A percentile compares a stretch with the other conserved stretches of the same genome.
These are phyloP conservation scores for Nothophytophthora sp. DNA, from an alignment of 352 stramenopile genomes.

Conservation along the genomic window DNA sequence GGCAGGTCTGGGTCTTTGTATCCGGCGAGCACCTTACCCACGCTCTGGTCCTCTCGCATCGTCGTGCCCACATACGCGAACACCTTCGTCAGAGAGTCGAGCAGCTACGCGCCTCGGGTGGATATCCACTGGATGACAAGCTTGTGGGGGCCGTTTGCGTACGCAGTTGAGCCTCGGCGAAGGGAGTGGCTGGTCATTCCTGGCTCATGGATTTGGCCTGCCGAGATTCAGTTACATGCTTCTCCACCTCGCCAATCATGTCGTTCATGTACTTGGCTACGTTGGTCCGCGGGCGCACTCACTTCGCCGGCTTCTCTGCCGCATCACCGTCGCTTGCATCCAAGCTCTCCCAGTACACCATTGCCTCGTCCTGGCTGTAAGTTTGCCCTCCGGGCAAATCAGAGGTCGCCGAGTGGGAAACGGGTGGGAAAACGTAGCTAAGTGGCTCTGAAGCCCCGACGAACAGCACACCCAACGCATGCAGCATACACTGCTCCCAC, in stretches of 20 bases:
- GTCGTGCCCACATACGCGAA: conserved; percentile 2
- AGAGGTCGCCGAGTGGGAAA: not conserved
- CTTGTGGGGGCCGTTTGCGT: conserved; percentile 4
- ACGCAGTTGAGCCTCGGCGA: conserved; percentile 1
- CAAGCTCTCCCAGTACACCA: not conserved
- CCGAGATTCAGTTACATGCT: no score
- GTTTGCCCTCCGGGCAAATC: conserved; percentile 3
- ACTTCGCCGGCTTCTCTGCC: no score
- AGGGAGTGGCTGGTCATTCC: conserved; percentile 2
- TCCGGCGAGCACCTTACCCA: not conserved
- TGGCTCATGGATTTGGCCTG: no score
- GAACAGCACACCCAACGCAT: conserved; percentile 7
- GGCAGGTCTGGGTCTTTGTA: conserved; percentile 1
- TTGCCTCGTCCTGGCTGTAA: conserved; percentile 2
- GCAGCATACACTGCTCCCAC: conserved; percentile 12
- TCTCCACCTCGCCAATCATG: no score
- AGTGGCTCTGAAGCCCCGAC: not conserved
- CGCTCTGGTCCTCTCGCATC: not conserved
- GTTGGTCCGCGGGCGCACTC: conserved; percentile 1
- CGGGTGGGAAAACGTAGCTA: not conserved
- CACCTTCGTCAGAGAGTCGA: conserved; percentile 1
- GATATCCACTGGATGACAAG: conserved; percentile 6
- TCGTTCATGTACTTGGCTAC: conserved; percentile 12
- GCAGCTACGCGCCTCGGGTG: not conserved
- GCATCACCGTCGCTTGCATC: no score